Conservation (phyloP, 306 rosid species). For the Trifolium repens region DNA sequence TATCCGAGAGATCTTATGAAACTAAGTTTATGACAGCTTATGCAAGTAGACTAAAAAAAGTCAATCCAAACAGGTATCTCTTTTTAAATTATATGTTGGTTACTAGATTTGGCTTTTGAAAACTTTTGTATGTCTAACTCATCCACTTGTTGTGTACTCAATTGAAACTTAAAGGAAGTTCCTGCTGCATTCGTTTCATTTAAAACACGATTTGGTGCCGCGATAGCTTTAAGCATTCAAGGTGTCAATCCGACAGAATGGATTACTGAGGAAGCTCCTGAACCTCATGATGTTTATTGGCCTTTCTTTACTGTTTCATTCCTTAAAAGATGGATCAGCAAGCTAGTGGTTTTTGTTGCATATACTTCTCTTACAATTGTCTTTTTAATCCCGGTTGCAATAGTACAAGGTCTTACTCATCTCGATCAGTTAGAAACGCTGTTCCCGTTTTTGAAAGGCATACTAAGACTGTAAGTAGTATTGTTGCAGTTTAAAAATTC, state of each 20-base stretch:
- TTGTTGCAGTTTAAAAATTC: too few species aligned
- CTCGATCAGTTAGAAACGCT: conserved; percentile 66
- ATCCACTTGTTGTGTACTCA: conserved; percentile 25
- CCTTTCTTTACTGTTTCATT: conserved; percentile 73
- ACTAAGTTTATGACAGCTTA: not conserved
- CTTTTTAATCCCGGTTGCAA: conserved; percentile 74
- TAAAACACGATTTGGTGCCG: conserved; percentile 84
- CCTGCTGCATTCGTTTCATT: conserved; percentile 89
- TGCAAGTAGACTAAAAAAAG: not conserved
- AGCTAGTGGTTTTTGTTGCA: conserved; percentile 61
- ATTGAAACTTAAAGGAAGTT: conserved; percentile 60
- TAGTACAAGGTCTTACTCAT: conserved; percentile 82
- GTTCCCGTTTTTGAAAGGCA: conserved; percentile 70
- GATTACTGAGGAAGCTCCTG: conserved; percentile 84
- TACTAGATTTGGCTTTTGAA: conserved; percentile 14
- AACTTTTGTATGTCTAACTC: conserved; percentile 23
- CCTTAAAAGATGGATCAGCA: conserved; percentile 70
- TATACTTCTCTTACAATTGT: conserved; percentile 59
- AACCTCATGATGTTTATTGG: conserved; percentile 86
- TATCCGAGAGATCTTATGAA: not conserved
- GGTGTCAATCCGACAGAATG: conserved; percentile 79
- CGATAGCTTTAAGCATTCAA: conserved; percentile 66
- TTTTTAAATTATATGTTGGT: conserved; percentile 20
- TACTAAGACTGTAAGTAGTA: conserved; percentile 66
- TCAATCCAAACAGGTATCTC: not conserved